These are phyloP conservation scores for Hebeloma cylindrosporum DNA, from an alignment of 768 basidiomycete species.

Conservation along the genomic window DNA sequence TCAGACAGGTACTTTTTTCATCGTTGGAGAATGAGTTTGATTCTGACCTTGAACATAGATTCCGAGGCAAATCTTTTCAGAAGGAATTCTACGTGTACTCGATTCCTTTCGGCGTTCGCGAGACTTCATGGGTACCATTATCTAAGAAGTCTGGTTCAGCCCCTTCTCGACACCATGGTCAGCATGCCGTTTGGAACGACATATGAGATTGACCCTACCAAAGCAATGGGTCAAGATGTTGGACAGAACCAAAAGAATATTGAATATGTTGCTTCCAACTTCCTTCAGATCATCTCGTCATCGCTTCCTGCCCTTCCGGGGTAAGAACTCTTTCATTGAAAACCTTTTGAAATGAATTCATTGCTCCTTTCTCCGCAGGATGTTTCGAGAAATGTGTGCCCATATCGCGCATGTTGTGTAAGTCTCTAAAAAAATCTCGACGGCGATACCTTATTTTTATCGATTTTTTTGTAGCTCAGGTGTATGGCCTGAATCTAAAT, in stretches of 20 bases:
- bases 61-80: conserved; percentile 83
- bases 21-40: background rate
- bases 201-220: conserved; percentile 77
- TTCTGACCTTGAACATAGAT: conserved; percentile 42
- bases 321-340: conserved; percentile 50
- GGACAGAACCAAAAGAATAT: conserved; percentile 70
- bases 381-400: conserved; percentile 84
- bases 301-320: conserved; percentile 72
- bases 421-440: conserved; percentile 37
- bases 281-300: conserved; percentile 71
- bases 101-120: conserved; percentile 84
- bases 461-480: no score
- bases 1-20: conserved; percentile 54
- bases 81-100: conserved; percentile 83
- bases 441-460: no score
- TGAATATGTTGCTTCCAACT: conserved; percentile 69
- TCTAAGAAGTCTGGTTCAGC: conserved; percentile 74
- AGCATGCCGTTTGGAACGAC: conserved; percentile 70
- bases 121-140: conserved; percentile 92
- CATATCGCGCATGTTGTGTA: conserved; percentile 81
- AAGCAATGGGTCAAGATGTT: conserved; percentile 56
- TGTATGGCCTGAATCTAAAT: conserved; percentile 81
- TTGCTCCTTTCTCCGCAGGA: conserved; percentile 41
- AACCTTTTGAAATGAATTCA: background rate
- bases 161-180: conserved; percentile 74